Evolutionary conservation across 768 basidiomycete genomes (phyloP), one percentile per base, ranked within the genome.

Genomic region (Lactarius quietus): DNA sequence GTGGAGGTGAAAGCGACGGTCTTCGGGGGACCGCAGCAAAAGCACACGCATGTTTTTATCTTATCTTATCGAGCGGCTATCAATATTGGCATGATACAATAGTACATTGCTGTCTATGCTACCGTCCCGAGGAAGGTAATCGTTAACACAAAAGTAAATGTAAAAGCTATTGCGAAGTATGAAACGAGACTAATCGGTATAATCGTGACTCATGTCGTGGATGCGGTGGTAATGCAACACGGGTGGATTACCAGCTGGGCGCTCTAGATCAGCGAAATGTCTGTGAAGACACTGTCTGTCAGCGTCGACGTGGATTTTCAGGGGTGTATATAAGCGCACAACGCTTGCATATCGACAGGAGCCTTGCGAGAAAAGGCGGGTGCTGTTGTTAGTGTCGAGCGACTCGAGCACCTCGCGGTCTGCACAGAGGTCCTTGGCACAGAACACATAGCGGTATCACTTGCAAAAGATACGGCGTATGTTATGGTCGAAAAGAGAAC

Each of bases 281-380:
- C 66, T 67, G 43, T 31, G 3, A 3, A 29, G 18, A 43, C 31
- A 17, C 31, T 7, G 7, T 28, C 29, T 15, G 20, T 39, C n/a
- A n/a, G n/a, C n/a, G n/a, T n/a, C 15, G 54, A 70, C 12, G 38
- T 39, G 57, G 70, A 67, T 51, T 62, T 55, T n/a, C 33, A 15
- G 26, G 29, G 65, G 26, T 53, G 48, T 23, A 17, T 18, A 38
- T 59, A 48, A 26, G 76, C 83, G 64, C 72, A 89, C 90, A 93
- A 86, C 35, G 78, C 77, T n/a, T 81, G 76, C 86, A 94, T 89
- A 70, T 93, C 85, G 66, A 91, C 92, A 48, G 81, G 78, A 1
- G 92, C 86, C 33, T 33, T n/a, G n/a, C n/a, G n/a, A n/a, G n/a
- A n/a, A n/a, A n/a, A n/a, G n/a, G n/a, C n/a, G n/a, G n/a, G n/a